Conservation (phyloP, 306 rosid genomes). For the Abrus precatorius region DNA sequence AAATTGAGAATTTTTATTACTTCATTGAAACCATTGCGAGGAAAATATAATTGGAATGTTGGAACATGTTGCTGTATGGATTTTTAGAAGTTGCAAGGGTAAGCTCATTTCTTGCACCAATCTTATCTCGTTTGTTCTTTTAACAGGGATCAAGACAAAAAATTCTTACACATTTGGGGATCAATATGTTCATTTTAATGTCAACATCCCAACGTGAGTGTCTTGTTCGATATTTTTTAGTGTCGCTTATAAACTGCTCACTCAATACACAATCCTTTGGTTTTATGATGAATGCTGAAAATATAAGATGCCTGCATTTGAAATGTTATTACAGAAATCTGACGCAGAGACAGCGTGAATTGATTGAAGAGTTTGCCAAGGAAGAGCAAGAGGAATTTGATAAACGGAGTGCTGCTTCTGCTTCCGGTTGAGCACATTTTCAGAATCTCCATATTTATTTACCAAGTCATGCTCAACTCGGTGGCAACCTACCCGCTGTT, state of each 20-base stretch:
- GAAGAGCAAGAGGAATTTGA: constrained; percentile 71
- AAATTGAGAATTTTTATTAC: not conserved
- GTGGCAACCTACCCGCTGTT: constrained; percentile 36
- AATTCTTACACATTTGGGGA: constrained; percentile 75
- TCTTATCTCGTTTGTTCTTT: constrained; percentile 14
- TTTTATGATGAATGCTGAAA: constrained; percentile 4
- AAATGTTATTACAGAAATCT: constrained; percentile 64
- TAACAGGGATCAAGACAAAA: constrained; percentile 76
- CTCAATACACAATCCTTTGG: not conserved
- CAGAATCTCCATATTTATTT: not conserved
- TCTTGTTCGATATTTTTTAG: constrained; percentile 19
- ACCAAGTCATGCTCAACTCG: constrained; percentile 35
- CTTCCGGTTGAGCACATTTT: constrained; percentile 60
- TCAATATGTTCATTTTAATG: constrained; percentile 92
- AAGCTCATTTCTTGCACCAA: constrained; percentile 19
- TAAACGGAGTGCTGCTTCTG: constrained; percentile 60
- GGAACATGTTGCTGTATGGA: not conserved
- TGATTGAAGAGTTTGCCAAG: constrained; percentile 90
- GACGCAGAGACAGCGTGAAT: constrained; percentile 77
- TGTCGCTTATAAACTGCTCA: not conserved
- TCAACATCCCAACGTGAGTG: constrained; percentile 88
- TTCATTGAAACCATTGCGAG: not conserved
- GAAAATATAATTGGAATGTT: constrained; percentile 21
- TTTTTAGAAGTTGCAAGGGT: constrained; percentile 2
- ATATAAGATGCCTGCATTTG: constrained; percentile 7